Conservation (phyloP, 2,329 filamentous ascomycete species). For the Calonectria naviculata region DNA sequence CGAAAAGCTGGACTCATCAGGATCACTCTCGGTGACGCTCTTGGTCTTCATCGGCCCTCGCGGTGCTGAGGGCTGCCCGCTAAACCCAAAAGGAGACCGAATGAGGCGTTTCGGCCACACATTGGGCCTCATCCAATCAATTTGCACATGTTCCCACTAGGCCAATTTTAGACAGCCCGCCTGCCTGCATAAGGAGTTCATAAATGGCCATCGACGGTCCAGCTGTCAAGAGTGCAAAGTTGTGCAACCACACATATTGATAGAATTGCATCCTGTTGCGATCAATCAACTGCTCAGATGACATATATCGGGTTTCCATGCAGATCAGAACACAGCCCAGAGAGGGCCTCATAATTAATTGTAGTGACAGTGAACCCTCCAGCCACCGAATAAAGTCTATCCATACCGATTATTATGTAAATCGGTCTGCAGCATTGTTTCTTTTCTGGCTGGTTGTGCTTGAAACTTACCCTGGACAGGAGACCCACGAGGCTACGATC, state of each 20-base stretch:
- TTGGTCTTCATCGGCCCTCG: slow-evolving; percentile 24
- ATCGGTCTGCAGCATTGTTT: background rate
- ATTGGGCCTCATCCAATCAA: slow-evolving; percentile 25
- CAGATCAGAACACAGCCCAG: background rate
- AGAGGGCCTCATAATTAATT: slow-evolving; percentile 7
- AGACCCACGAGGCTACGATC: background rate
- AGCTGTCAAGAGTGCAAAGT: background rate
- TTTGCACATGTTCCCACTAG: slow-evolving; percentile 36
- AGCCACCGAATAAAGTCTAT: too few species aligned
- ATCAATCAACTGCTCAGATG: background rate
- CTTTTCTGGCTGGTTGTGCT: background rate
- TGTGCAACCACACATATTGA: background rate
- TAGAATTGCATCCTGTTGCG: background rate
- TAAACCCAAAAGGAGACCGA: slow-evolving; percentile 42
- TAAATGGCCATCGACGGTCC: background rate
- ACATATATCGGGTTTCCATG: background rate
- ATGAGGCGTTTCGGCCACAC: slow-evolving; percentile 11
- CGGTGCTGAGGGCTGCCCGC: slow-evolving; percentile 22
- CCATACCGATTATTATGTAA: too few species aligned
- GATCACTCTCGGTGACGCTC: slow-evolving; percentile 42
- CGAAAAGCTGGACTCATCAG: slow-evolving; percentile 21
- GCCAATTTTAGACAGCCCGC: background rate
- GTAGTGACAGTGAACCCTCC: background rate
- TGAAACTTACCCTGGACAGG: background rate
- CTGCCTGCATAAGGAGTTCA: background rate